Conservation (phyloP, 2,329 filamentous ascomycete genomes). For the Mariannaea sp. region DNA sequence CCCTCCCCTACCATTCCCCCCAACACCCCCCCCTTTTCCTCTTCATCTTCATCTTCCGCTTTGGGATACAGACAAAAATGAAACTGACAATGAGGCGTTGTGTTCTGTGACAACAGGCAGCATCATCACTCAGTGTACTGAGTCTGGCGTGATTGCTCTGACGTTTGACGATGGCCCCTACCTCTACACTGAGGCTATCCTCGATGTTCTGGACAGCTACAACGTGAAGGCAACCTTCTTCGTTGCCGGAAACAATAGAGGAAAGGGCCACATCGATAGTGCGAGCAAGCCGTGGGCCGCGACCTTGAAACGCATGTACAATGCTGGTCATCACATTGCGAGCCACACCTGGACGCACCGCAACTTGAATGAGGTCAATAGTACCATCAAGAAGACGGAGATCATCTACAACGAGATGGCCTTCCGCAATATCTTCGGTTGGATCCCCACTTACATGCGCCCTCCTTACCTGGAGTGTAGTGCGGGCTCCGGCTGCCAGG, state of each 20-base stretch:
- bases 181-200: constrained; percentile 47
- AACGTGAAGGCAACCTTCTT: constrained; percentile 49
- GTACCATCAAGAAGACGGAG: constrained; percentile 43
- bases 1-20: too few relatives aligned
- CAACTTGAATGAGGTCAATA: constrained; percentile 45
- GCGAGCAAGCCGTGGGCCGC: constrained; percentile 40
- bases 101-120: too few relatives aligned
- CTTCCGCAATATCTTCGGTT: constrained; percentile 48
- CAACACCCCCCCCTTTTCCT: too few relatives aligned
- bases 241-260: constrained; percentile 48
- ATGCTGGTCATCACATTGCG: constrained; percentile 51
- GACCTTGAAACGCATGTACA: constrained; percentile 49
- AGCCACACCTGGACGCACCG: constrained; percentile 55
- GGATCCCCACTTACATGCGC: constrained; percentile 51
- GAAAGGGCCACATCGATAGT: constrained; percentile 49
- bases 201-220: constrained; percentile 44
- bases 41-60: too few relatives aligned
- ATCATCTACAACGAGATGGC: constrained; percentile 53
- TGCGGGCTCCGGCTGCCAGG: constrained; percentile 45
- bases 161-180: constrained; percentile 56
- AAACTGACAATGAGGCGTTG: constrained; percentile 27
- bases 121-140: constrained; percentile 44
- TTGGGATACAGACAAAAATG: constrained; percentile 14
- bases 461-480: constrained; percentile 53
- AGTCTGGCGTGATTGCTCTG: constrained; percentile 47